phyloP scores from a whole-genome alignment of 257 asterid genomes.

The Solanum etuberosum region DNA sequence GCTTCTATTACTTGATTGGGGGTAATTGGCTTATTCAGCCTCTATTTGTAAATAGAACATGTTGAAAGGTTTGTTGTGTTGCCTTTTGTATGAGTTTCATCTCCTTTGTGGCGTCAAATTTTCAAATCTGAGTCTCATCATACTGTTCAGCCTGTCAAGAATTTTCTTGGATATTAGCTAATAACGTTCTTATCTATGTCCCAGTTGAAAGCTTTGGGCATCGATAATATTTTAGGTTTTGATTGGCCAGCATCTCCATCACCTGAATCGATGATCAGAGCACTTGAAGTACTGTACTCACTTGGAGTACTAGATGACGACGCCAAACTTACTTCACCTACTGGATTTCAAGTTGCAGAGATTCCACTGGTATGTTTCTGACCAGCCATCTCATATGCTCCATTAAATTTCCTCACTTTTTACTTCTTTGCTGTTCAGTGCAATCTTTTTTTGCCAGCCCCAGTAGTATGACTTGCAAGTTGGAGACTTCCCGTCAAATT shows the following conservation, averaged over 20 bases:
- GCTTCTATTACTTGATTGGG: neutral
- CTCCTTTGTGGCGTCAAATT: neutral
- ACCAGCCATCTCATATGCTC: neutral
- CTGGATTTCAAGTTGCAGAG: slow-evolving; percentile 95
- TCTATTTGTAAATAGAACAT: neutral
- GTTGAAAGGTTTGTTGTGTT: neutral
- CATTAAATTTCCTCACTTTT: neutral
- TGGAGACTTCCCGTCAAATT: neutral
- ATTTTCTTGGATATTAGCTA: neutral
- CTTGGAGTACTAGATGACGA: slow-evolving; percentile 87
- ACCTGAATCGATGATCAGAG: slow-evolving; percentile 91
- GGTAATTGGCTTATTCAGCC: neutral
- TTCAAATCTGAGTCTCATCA: neutral
- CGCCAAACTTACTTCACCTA: slow-evolving; percentile 86
- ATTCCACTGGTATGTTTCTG: slow-evolving; percentile 63
- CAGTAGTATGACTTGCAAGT: neutral
- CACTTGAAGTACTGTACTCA: slow-evolving; percentile 87
- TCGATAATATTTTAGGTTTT: slow-evolving; percentile 89
- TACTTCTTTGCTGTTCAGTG: neutral
- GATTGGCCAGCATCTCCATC: slow-evolving; percentile 98
- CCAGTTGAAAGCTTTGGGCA: slow-evolving; percentile 86
- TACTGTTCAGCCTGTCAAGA: neutral
- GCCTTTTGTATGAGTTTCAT: neutral
- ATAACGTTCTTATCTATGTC: slow-evolving; percentile 8
- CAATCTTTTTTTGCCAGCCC: neutral